Percentiles rank a stretch among this genome's conserved stretches.
These are phyloP conservation scores for Fragaria ananassa DNA, from an alignment of 306 rosid species.

Conservation along the genomic window DNA sequence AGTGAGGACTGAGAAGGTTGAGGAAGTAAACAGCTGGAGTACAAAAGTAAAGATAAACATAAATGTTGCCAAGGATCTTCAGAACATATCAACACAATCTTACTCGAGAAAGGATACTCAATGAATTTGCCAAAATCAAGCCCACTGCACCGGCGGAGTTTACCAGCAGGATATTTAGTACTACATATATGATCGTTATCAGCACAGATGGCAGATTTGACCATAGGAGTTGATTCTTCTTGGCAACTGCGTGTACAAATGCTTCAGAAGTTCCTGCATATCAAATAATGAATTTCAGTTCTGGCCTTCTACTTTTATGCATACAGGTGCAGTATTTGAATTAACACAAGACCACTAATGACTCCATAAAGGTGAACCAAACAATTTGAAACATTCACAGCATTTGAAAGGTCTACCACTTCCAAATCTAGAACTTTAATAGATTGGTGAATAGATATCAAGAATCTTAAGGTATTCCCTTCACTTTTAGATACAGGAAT, in stretches of 20 bases:
- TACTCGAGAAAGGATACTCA: constrained; percentile 70
- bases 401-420: neutral
- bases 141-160: constrained; percentile 77
- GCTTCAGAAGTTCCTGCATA: constrained; percentile 91
- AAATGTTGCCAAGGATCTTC: neutral
- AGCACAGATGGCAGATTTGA: constrained; percentile 72
- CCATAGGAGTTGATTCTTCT: constrained; percentile 70
- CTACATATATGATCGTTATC: constrained; percentile 72
- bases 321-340: neutral
- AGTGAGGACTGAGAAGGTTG: neutral
- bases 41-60: neutral
- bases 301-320: neutral
- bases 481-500: neutral
- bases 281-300: constrained; percentile 14
- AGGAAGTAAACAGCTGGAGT: neutral
- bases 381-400: neutral
- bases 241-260: constrained; percentile 90
- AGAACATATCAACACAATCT: neutral
- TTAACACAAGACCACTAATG: constrained; percentile 11
- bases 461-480: neutral
- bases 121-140: constrained; percentile 80
- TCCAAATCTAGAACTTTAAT: neutral
- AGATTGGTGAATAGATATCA: neutral
- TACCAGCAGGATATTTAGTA: constrained; percentile 67
- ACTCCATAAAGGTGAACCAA: neutral